Evolutionary conservation across 2,329 filamentous ascomycete species (phyloP).

Genomic region (Aureobasidium sp.): DNA sequence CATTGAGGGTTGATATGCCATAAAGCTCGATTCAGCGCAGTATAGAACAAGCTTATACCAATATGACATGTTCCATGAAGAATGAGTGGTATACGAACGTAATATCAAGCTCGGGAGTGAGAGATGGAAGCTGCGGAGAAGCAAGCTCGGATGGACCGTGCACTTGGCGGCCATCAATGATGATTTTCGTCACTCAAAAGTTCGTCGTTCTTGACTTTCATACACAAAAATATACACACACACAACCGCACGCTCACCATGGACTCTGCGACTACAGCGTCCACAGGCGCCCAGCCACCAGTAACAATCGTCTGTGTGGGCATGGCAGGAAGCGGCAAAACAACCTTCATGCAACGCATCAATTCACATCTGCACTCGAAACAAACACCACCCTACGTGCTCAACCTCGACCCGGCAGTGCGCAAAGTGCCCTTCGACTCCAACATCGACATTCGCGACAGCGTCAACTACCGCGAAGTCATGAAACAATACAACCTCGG

Average conservation of each 20-base stretch:
- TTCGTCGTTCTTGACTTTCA: not conserved
- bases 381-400: slow-evolving; percentile 73
- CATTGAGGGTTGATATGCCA: slow-evolving; percentile 16
- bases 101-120: not conserved
- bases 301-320: slow-evolving; percentile 87
- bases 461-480: slow-evolving; percentile 98
- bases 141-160: not conserved
- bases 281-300: slow-evolving; percentile 38
- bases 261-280: slow-evolving; percentile 6
- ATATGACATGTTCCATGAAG: no score
- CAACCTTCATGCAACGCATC: slow-evolving; percentile 99
- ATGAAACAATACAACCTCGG: slow-evolving; percentile 99
- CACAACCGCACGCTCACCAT: not conserved
- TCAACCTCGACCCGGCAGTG: slow-evolving; percentile 95
- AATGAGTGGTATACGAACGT: no score
- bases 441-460: slow-evolving; percentile 98
- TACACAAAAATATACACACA: not conserved
- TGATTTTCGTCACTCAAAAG: slow-evolving; percentile 5
- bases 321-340: slow-evolving; percentile 98
- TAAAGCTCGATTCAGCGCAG: not conserved
- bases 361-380: slow-evolving; percentile 78
- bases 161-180: not conserved
- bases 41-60: no score
- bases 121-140: not conserved
- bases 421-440: slow-evolving; percentile 87